Evolutionary conservation across 108 stramenopile genomes (phyloP), one percentile per base, ranked within the genome.

Genomic region (Schizochytrium sp.): DNA sequence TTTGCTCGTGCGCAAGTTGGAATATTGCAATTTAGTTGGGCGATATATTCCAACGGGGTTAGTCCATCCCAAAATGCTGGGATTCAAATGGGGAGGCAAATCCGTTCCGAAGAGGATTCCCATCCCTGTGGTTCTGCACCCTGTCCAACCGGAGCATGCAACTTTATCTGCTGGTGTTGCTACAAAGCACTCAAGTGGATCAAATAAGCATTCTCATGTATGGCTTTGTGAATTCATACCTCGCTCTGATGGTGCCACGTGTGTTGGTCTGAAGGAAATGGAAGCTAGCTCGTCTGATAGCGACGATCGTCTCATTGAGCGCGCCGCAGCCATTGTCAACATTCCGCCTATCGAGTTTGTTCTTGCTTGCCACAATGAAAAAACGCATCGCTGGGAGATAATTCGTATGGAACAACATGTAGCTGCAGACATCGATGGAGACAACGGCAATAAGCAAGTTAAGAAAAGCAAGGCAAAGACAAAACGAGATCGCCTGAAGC

Each of bases 381-480:
- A 83, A n/a, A 53, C 76, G 47, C 10, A 10, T 53, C 45, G 47
- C 13, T 83, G 76, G 76, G 50, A 83, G 53, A 3, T 83, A 10
- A n/a, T 83, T 46, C 72, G 40, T 17, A 72, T 41, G 28, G 72
- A 13, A 44, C 40, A 44, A 0, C 15, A 1, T 41, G 19, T 41
- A 72, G 72, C 17, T 38, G n/a, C 17, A n/a, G 19, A 60, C 17
- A 19, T n/a, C 19, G 59, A 60, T 60, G 72, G 72, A 28, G 72
- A 17, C 40, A 41, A 17, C 40, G 72, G 72, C 42, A 72, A 72
- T 15, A 28, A 28, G 72, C 1, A 60, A 60, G 64, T 38, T 7
- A 69, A 69, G 64, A 69, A 69, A 44, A 69, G 64, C 64, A 69
- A 69, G 15, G 64, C 64, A 69, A 83, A 83, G 76, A 83, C 47